phyloP scores from a whole-genome alignment of 805 yeast species.

The Cyberlindnera samutprakarnensis region DNA sequence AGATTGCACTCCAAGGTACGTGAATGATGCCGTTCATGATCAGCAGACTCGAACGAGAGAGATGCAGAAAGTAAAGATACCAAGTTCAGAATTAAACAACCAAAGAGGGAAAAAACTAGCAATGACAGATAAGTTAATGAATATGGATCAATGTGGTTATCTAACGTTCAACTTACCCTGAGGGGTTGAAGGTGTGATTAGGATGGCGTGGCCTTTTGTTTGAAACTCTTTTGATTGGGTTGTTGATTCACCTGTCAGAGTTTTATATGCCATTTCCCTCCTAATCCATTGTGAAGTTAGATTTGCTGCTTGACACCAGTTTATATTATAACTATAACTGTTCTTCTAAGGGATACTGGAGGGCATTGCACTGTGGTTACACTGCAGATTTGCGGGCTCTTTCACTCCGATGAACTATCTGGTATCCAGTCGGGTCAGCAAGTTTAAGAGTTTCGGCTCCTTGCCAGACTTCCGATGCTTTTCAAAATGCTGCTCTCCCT shows the following conservation, averaged over 20 bases:
- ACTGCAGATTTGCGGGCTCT: neutral
- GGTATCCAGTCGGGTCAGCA: constrained; percentile 6
- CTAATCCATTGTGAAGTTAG: neutral
- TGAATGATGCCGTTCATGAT: constrained; percentile 23
- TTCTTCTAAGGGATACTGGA: constrained; percentile 16
- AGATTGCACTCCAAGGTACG: constrained; percentile 98
- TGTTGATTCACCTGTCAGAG: no score
- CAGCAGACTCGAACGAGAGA: no score
- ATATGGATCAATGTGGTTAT: constrained; percentile 22
- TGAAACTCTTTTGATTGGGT: no score
- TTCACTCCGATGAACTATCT: neutral
- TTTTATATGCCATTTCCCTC: no score
- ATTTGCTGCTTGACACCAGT: constrained; percentile 46
- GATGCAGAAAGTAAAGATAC: no score
- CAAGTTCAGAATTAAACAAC: no score
- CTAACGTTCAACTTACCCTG: constrained; percentile 2
- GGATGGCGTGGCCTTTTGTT: no score
- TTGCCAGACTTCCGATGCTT: constrained; percentile 3
- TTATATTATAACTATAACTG: constrained; percentile 29
- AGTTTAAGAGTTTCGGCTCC: constrained; percentile 6
- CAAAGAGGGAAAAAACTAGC: no score
- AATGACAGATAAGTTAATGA: no score
- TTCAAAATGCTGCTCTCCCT: no score
- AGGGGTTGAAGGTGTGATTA: no score
- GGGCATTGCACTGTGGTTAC: constrained; percentile 8